Base-by-base conservation (phyloP, 129 eudicot species). In the Chrysanthemum lavandulifolium region DNA sequence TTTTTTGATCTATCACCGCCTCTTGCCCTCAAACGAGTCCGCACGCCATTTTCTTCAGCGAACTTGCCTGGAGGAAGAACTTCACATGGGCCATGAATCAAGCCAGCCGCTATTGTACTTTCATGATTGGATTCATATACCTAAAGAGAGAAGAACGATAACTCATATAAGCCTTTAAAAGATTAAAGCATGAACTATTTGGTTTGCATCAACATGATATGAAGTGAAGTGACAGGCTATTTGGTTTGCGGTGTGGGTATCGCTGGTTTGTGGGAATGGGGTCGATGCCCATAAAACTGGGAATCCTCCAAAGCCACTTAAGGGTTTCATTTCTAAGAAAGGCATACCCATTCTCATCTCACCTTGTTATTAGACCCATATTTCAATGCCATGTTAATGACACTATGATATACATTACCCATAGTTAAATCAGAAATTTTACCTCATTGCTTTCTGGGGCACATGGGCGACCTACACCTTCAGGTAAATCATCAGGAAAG, bases 391-490 rank as follows among this genome's bases (percentile, higher is more conserved):
- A 66, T 55, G 67, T 23, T 31, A 23, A 75, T 23, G 49, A 66
- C 58, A 12, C 63, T 25, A 40, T 53, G 78, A 64, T 8, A 33
- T 52, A 36, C 3, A 62, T 53, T n/a, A 18, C 47, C 57, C 6
- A 67, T 45, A 56, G 10, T 75, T 64, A 68, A 7, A 33, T 50
- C n/a, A 23, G 64, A 55, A 51, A 23, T 8, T 23, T 85, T 64
- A 90, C 99, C 99, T 94, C 99, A 67, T 80, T 84, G 85, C 81
- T 84, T 78, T 90, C 97, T 25, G 93, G 88, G 70, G 96, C 88
- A 80, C 89, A 88, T n/a, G 99, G 99, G 64, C 91, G 96, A 68
- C 96, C 99, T 77, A 94, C 99, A 60, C 88, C 84, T 73, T 82
- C 86, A 6, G 99, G 97, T 85, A 94, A 88, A 82, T 94, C 97